phyloP scores from a whole-genome alignment of 768 basidiomycete species.

The Lentinus tigrinus region DNA sequence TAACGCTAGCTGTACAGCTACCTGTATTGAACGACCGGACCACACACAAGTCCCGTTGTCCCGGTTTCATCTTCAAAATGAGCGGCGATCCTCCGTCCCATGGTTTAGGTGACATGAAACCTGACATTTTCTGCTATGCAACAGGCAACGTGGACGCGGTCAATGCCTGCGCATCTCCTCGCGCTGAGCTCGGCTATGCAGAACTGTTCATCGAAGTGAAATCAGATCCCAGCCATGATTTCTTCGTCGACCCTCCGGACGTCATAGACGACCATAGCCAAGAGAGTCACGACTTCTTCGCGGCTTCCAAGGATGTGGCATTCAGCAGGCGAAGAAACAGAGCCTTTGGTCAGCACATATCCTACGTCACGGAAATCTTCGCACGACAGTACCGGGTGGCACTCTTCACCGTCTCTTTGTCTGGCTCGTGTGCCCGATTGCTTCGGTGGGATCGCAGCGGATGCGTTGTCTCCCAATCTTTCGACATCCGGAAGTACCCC shows the following conservation, averaged over 20 bases:
- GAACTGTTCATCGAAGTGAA: slow-evolving; percentile 14
- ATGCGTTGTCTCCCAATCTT: slow-evolving; percentile 26
- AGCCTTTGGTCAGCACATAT: neutral
- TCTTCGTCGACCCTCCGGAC: slow-evolving; percentile 3
- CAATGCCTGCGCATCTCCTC: too few species aligned
- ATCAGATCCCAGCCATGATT: neutral
- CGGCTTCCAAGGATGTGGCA: neutral
- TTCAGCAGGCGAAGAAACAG: neutral
- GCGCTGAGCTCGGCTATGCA: neutral
- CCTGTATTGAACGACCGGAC: neutral
- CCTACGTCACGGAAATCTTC: slow-evolving; percentile 5
- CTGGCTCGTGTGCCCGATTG: slow-evolving; percentile 26
- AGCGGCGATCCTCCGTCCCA: neutral
- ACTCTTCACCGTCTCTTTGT: slow-evolving; percentile 30
- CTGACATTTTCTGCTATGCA: too few species aligned
- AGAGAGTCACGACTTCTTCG: neutral
- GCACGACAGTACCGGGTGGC: slow-evolving; percentile 30
- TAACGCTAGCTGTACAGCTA: too few species aligned
- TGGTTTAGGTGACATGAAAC: neutral
- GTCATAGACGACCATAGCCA: neutral
- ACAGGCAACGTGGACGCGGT: too few species aligned
- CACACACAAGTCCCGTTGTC: too few species aligned
- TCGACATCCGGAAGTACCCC: slow-evolving; percentile 25
- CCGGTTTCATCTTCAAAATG: too few species aligned
- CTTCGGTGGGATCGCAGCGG: slow-evolving; percentile 35